Evolutionary conservation across 331 rosid species (phyloP), one percentile per base, ranked within the genome.

Genomic region (Malus hybrid): DNA sequence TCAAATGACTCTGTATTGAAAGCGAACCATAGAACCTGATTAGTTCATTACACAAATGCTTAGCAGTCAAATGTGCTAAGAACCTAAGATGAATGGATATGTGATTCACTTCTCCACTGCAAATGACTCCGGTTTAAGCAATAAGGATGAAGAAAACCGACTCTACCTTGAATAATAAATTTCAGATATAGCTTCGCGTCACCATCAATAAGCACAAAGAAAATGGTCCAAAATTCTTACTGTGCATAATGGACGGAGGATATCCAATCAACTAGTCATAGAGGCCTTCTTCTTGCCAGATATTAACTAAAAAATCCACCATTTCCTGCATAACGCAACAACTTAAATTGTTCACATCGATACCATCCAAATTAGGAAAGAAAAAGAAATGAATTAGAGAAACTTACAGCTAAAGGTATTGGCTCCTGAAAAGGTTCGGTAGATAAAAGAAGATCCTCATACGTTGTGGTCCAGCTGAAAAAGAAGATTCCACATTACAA

Each of bases 341-440:
- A 5, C 18, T 55, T 27, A 55, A 73, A 15, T 61, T 36, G 29
- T 67, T 20, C 46, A 61, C 79, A 44, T 59, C 50, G 79, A 55
- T 7, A 71, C 64, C 65, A 79, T 57, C 46, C 59, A 60, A 28
- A 73, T 29, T 36, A 73, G 70, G 55, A 79, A 67, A 59, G 39
- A 68, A 50, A 56, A 48, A 55, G 46, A 56, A 80, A 72, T 67
- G 7, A 7, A 56, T 33, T 16, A 48, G 42, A 56, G 50, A 77
- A 78, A 84, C 91, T 88, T 82, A 93, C 96, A 65, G 85, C 82
- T 79, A 93, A 88, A 27, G 97, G 83, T 74, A 88, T 90, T 44
- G 91, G 85, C 79, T 78, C 93, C 61, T 56, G 84, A 77, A 88
- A 90, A 69, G 88, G 89, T 54, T 87, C 91, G 9, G 77, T 73